Evolutionary conservation across 2,329 filamentous ascomycete genomes (phyloP), one percentile per base, ranked within the genome.

Genomic region (Phaeosphaeriaceae sp.): DNA sequence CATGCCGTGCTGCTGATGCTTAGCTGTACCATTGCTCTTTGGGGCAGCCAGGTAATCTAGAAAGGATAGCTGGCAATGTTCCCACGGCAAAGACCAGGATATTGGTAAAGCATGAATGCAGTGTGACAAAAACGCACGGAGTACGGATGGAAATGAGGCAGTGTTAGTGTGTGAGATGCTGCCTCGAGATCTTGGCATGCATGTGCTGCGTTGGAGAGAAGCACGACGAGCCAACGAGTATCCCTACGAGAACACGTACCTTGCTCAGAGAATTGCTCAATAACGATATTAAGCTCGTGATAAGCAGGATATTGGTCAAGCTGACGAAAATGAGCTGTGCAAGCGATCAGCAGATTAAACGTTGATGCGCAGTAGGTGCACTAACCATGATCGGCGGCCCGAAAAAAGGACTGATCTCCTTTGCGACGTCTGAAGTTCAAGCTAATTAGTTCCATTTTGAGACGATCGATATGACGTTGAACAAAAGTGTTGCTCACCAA

Each of bases 221-320:
- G 53, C 53, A 59, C 42, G 54, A 54, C 60, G 42, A 66, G 60
- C 69, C 62, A 69, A 68, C 57, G 48, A 54, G 63, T 60, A 54
- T 52, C 15, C n/a, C 36, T 41, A 24, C 17, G 48, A 49, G 56
- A 31, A 19, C 20, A 69, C 79, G 74, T 79, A 82, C 85, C 80
- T 83, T 85, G 67, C 80, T 82, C 55, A 93, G 89, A 72, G 87
- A 91, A 79, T 92, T 92, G 69, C 88, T 91, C 57, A 93, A 82
- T 80, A 93, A 88, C 82, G 89, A 89, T 40, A 91, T 93, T 63
- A 93, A 80, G 20, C 89, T 91, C 50, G 91, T 91, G 78, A 92
- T 90, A 31, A 95, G 83, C 7, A 95, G 82, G 67, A 94, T 91
- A 57, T 91, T 91, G 45, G 90, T 92, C 70, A 94, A 81, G 22